These are phyloP conservation scores for Uronychia setigera DNA, from an alignment of 73 alveolate species.

Conservation along the genomic window DNA sequence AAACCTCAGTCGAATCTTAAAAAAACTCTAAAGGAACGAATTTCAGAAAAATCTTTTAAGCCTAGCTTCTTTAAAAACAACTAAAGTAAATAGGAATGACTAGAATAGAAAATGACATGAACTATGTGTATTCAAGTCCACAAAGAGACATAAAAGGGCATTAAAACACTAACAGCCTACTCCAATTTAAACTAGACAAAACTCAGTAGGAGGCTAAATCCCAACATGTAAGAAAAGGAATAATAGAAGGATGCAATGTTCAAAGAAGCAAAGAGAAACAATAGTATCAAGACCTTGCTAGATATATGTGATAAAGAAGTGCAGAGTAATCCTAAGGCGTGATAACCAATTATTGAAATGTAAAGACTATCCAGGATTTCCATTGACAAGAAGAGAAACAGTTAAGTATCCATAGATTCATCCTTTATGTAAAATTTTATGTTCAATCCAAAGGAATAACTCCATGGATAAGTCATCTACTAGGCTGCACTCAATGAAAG, in stretches of 20 bases:
- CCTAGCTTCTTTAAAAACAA: neutral
- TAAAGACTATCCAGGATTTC: no score
- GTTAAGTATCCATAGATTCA: no score
- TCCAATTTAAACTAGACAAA: neutral
- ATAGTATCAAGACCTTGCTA: neutral
- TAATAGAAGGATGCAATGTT: neutral
- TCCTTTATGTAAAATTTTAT: no score
- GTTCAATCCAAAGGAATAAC: no score
- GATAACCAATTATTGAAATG: no score
- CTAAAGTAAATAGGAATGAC: neutral
- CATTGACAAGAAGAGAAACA: no score
- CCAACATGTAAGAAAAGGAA: neutral
- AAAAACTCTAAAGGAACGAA: neutral
- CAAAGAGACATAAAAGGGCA: neutral
- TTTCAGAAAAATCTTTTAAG: neutral
- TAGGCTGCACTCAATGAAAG: no score
- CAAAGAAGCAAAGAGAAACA: neutral
- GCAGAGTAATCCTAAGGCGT: neutral
- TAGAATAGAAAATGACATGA: neutral
- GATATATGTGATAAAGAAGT: neutral
- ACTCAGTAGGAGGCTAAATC: neutral
- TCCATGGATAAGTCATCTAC: no score
- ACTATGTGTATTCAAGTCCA: neutral
- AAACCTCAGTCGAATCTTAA: no score
- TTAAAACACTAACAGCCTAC: neutral